phyloP scores from a whole-genome alignment of 2,329 filamentous ascomycete species.

The Fusarium sp. region DNA sequence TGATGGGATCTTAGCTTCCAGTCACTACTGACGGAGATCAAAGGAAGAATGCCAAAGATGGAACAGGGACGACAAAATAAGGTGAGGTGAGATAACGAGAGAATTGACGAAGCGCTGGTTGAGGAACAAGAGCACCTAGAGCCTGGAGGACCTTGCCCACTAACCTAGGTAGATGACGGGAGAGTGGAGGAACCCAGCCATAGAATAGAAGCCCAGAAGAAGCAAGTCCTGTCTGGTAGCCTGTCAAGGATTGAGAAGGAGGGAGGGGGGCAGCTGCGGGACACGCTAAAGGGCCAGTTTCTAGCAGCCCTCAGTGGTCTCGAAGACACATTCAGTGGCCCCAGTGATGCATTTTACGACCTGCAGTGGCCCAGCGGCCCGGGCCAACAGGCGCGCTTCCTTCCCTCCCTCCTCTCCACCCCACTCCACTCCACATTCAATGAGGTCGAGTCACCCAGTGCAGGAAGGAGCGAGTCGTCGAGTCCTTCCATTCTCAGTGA shows the following conservation, averaged over 20 bases:
- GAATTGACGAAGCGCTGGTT: conserved; percentile 10
- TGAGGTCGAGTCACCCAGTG: conserved; percentile 20
- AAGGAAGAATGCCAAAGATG: conserved; percentile 5
- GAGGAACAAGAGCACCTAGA: conserved; percentile 15
- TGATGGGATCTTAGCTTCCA: background rate
- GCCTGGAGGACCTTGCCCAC: background rate
- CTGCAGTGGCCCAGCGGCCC: conserved; percentile 31
- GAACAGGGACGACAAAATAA: conserved; percentile 1
- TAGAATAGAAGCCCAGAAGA: conserved; percentile 29
- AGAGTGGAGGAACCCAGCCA: conserved; percentile 31
- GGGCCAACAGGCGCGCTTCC: conserved; percentile 14
- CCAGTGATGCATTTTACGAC: conserved; percentile 34
- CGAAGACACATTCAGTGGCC: conserved; percentile 21
- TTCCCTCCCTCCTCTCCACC: background rate
- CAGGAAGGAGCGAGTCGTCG: conserved; percentile 21
- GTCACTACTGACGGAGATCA: background rate
- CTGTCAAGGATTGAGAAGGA: conserved; percentile 10
- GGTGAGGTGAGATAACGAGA: conserved; percentile 22
- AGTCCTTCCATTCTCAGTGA: conserved; percentile 20
- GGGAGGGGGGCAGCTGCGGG: background rate
- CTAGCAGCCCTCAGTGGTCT: conserved; percentile 30
- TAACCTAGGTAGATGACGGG: conserved; percentile 29
- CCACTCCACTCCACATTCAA: background rate
- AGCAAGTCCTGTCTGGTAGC: conserved; percentile 17
- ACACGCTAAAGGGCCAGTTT: conserved; percentile 31